phyloP scores from a whole-genome alignment of 2,329 filamentous ascomycete species.

The Calonectria leucothoes region DNA sequence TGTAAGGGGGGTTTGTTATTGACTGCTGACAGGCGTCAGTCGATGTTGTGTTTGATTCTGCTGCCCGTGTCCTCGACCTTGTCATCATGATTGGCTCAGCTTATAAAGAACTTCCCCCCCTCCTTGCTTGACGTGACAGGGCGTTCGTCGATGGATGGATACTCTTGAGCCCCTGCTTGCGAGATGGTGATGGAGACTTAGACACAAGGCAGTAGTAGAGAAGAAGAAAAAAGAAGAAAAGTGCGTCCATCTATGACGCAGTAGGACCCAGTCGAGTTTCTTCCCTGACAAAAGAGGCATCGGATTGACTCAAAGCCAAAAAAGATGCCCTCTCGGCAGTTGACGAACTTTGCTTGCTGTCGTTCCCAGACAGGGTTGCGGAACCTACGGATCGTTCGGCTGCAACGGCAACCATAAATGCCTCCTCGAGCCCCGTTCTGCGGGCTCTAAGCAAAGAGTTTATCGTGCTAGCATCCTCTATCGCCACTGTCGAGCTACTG shows the following conservation, averaged over 20 bases:
- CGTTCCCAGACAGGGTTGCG: background rate
- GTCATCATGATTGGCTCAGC: constrained; percentile 20
- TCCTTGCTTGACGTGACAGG: constrained; percentile 9
- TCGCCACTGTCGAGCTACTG: background rate
- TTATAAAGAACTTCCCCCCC: background rate
- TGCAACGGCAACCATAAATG: constrained; percentile 24
- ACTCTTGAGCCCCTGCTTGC: background rate
- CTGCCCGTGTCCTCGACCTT: background rate
- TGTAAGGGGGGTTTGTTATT: background rate
- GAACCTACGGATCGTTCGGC: constrained; percentile 26
- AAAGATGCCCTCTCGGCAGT: background rate
- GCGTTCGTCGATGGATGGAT: background rate
- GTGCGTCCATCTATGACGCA: background rate
- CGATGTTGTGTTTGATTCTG: constrained; percentile 15
- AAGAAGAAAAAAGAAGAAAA: no score
- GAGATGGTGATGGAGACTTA: background rate
- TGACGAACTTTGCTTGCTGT: background rate
- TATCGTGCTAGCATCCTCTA: background rate
- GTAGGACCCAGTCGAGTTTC: background rate
- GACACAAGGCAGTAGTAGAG: background rate
- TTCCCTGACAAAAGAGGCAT: background rate
- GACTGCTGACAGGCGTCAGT: constrained; percentile 6
- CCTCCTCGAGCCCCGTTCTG: constrained; percentile 13
- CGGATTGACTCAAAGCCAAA: background rate
- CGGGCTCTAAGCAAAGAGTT: background rate